Evolutionary conservation across 768 basidiomycete species (phyloP).

Genomic region (Amanita pseudoporphyria): DNA sequence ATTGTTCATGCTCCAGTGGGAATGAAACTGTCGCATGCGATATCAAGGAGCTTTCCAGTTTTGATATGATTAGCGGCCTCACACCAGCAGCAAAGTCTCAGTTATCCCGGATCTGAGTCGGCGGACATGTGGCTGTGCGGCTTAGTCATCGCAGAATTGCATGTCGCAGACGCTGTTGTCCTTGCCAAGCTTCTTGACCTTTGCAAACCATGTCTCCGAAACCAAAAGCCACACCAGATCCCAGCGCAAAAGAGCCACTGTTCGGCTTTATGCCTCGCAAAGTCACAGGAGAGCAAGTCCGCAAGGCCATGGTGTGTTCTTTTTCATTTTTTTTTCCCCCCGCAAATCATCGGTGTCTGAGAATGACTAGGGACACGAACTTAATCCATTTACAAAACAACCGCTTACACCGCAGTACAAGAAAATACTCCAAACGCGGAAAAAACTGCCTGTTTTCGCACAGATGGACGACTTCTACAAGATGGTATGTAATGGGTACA

Average conservation of each 20-base stretch:
- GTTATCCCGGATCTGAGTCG: no score
- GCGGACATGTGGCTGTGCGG: neutral
- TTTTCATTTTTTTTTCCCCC: neutral
- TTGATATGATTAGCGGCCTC: no score
- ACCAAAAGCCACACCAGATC: slow-evolving; percentile 2
- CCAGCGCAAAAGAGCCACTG: slow-evolving; percentile 43
- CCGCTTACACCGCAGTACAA: slow-evolving; percentile 73
- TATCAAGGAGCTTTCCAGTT: no score
- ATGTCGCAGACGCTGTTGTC: no score
- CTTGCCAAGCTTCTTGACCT: no score
- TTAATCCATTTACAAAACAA: slow-evolving; percentile 83
- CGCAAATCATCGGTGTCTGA: neutral
- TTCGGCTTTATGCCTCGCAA: slow-evolving; percentile 66
- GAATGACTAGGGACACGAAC: slow-evolving; percentile 51
- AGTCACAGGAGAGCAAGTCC: slow-evolving; percentile 56
- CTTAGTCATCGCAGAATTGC: slow-evolving; percentile 1
- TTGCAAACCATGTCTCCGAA: neutral
- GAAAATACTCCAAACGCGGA: slow-evolving; percentile 78
- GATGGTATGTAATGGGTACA: slow-evolving; percentile 49
- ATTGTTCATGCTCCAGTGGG: no score
- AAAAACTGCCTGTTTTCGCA: slow-evolving; percentile 82
- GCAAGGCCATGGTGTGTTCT: slow-evolving; percentile 55
- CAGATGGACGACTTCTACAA: slow-evolving; percentile 92
- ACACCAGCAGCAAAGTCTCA: no score
- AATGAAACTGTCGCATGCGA: no score